These are phyloP conservation scores for Boechera divaricarpa DNA, from an alignment of 345 rosid species.

Conservation along the genomic window DNA sequence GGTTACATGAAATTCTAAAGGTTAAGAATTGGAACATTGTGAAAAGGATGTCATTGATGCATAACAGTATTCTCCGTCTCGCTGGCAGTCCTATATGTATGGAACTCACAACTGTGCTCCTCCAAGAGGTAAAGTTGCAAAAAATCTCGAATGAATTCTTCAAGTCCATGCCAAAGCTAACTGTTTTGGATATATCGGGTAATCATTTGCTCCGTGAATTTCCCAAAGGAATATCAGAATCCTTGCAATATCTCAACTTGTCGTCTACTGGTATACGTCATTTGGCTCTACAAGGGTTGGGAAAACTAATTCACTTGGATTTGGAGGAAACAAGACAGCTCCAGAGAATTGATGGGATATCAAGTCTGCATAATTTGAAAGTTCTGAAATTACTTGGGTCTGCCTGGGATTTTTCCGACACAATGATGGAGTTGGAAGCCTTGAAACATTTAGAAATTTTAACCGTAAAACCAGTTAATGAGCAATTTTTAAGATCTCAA, in stretches of 20 bases:
- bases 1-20: too few species aligned
- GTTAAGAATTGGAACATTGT: too few species aligned
- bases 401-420: not conserved
- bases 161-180: constrained; percentile 41
- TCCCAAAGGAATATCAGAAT: constrained; percentile 10
- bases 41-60: too few species aligned
- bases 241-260: constrained; percentile 36
- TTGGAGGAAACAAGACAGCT: accelerated
- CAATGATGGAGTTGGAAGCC: constrained; percentile 1
- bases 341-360: not conserved
- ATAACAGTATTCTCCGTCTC: not conserved
- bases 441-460: constrained; percentile 14
- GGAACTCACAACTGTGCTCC: constrained; percentile 21
- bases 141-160: constrained; percentile 29
- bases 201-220: not conserved
- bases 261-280: not conserved
- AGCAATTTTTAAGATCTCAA: not conserved
- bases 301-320: constrained; percentile 3
- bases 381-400: accelerated
- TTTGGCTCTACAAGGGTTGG: constrained; percentile 9
- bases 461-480: accelerated
- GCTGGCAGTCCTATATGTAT: constrained; percentile 17
- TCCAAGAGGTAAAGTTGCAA: not conserved
- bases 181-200: constrained; percentile 40
- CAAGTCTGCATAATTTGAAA: not conserved